Evolutionary conservation across 2,329 filamentous ascomycete species (phyloP).

Genomic region (Cladosporium phlei): DNA sequence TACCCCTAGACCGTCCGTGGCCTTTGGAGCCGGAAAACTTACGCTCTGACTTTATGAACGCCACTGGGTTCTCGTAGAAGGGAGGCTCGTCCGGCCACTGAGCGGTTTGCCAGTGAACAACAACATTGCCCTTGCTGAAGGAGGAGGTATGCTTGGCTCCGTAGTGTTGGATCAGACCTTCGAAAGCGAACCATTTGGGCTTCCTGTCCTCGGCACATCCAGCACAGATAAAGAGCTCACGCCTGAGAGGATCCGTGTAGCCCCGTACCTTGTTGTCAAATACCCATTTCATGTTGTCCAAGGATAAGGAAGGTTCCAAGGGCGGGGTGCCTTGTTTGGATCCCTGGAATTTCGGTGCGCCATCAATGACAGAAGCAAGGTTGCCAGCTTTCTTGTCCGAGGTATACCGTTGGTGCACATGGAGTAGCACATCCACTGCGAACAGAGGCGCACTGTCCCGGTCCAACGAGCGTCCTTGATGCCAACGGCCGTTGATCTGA

Average conservation of each 20-base stretch:
- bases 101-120: slow-evolving; percentile 70
- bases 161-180: slow-evolving; percentile 76
- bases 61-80: slow-evolving; percentile 51
- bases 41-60: slow-evolving; percentile 20
- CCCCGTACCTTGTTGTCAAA: slow-evolving; percentile 73
- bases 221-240: slow-evolving; percentile 72
- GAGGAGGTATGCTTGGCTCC: slow-evolving; percentile 72
- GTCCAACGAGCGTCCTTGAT: slow-evolving; percentile 57
- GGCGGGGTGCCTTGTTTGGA: slow-evolving; percentile 19
- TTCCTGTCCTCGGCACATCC: slow-evolving; percentile 56
- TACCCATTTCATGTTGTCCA: slow-evolving; percentile 84
- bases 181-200: slow-evolving; percentile 67
- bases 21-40: slow-evolving; percentile 11
- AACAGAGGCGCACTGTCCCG: slow-evolving; percentile 63
- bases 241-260: slow-evolving; percentile 60
- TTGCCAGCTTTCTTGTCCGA: slow-evolving; percentile 24
- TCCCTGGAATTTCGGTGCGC: slow-evolving; percentile 12
- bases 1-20: slow-evolving; percentile 13
- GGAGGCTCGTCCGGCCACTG: slow-evolving; percentile 75
- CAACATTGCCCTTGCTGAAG: slow-evolving; percentile 65
- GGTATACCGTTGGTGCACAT: slow-evolving; percentile 52
- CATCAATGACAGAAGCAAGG: slow-evolving; percentile 16
- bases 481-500: slow-evolving; percentile 62
- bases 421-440: slow-evolving; percentile 64
- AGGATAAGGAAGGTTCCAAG: slow-evolving; percentile 47